Evolutionary conservation across 1,284 basidiomycete genomes (phyloP).

Genomic region (Malassezia nana): DNA sequence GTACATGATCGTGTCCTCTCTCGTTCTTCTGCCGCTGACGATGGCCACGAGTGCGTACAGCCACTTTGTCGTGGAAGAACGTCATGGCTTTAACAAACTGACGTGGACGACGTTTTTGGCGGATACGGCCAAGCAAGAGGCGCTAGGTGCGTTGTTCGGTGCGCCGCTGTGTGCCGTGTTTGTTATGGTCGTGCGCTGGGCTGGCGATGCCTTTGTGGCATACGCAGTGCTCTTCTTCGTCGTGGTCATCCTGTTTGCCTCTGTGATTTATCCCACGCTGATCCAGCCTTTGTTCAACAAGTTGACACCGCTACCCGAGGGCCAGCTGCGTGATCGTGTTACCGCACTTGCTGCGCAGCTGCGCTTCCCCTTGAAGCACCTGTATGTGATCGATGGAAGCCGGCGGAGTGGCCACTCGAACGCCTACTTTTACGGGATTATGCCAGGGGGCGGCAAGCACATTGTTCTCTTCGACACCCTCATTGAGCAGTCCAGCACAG

Average conservation of each 20-base stretch:
- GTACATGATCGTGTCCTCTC: slow-evolving; percentile 52
- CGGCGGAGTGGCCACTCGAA: slow-evolving; percentile 90
- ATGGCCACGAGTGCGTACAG: slow-evolving; percentile 64
- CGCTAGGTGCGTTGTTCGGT: slow-evolving; percentile 65
- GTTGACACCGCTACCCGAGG: slow-evolving; percentile 63
- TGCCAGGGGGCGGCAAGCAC: slow-evolving; percentile 45
- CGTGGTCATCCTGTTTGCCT: slow-evolving; percentile 62
- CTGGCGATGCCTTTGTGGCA: slow-evolving; percentile 54
- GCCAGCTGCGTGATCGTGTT: slow-evolving; percentile 37
- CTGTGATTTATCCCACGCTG: slow-evolving; percentile 54
- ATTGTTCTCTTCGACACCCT: slow-evolving; percentile 89
- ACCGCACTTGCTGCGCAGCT: slow-evolving; percentile 51
- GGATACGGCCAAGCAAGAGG: slow-evolving; percentile 72
- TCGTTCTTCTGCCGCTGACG: slow-evolving; percentile 53
- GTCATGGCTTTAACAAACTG: slow-evolving; percentile 93
- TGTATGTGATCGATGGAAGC: slow-evolving; percentile 94
- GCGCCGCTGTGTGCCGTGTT: slow-evolving; percentile 77
- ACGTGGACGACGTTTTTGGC: slow-evolving; percentile 58
- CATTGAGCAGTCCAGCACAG: slow-evolving; percentile 74
- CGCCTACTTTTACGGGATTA: slow-evolving; percentile 53
- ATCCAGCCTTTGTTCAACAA: slow-evolving; percentile 97
- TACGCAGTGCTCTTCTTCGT: slow-evolving; percentile 41
- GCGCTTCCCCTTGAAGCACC: slow-evolving; percentile 81
- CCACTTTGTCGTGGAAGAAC: slow-evolving; percentile 87
- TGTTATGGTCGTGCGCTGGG: slow-evolving; percentile 81